Percentiles rank a stretch among this genome's conserved stretches.
These are phyloP conservation scores for Leptographium galeiforme DNA, from an alignment of 2,329 filamentous ascomycete species.

Conservation along the genomic window DNA sequence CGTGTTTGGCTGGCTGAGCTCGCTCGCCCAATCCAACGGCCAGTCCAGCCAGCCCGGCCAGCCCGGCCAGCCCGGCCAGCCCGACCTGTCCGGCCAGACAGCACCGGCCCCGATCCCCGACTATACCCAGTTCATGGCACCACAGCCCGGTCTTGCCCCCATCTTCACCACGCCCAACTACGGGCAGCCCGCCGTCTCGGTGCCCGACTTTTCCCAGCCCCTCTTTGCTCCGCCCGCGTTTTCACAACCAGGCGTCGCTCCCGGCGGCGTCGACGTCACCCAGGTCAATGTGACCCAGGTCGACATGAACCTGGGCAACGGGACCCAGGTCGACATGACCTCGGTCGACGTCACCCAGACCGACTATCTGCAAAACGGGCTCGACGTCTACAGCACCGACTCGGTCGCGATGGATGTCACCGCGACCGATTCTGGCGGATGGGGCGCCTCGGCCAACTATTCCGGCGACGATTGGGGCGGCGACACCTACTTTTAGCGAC, in stretches of 20 bases:
- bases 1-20: not conserved
- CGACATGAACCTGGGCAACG: not conserved
- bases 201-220: too few relatives aligned
- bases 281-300: not conserved
- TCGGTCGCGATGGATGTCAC: constrained; percentile 1
- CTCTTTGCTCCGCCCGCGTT: too few relatives aligned
- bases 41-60: not conserved
- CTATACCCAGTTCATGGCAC: too few relatives aligned
- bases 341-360: not conserved
- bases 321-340: not conserved
- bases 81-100: too few relatives aligned
- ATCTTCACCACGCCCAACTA: too few relatives aligned
- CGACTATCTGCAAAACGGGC: not conserved
- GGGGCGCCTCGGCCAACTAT: constrained; percentile 7
- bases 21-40: not conserved
- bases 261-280: not conserved
- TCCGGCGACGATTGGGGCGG: constrained; percentile 11
- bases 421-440: not conserved
- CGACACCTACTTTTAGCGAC: not conserved
- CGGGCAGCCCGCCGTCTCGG: too few relatives aligned
- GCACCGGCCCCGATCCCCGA: too few relatives aligned
- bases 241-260: too few relatives aligned
- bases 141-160: too few relatives aligned
- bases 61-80: not conserved
- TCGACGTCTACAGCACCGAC: not conserved